Conservation (phyloP, 2,329 filamentous ascomycete genomes). For the Microcera coccophila region DNA sequence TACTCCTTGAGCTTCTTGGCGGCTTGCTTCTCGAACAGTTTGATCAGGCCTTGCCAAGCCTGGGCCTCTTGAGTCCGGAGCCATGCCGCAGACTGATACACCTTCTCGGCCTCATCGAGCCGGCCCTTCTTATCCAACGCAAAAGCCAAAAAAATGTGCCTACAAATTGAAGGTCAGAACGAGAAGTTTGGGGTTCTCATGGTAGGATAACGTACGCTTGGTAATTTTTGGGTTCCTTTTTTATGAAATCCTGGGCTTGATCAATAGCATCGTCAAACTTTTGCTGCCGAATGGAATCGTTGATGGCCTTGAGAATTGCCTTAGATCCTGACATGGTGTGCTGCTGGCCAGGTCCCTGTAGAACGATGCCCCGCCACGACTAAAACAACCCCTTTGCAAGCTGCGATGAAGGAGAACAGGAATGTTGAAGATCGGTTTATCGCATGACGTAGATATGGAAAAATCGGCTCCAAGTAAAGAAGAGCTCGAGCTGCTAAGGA, state of each 20-base stretch:
- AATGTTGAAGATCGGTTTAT: no score
- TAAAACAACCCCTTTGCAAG: no score
- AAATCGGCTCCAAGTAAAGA: no score
- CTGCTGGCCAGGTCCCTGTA: background rate
- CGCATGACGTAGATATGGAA: no score
- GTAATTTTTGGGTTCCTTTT: slow-evolving; percentile 73
- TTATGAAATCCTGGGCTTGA: slow-evolving; percentile 65
- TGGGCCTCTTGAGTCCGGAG: slow-evolving; percentile 74
- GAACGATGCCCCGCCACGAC: background rate
- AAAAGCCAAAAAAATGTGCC: slow-evolving; percentile 82
- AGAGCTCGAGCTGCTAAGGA: no score
- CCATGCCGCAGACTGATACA: slow-evolving; percentile 68
- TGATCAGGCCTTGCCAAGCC: slow-evolving; percentile 86
- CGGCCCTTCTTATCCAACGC: slow-evolving; percentile 73
- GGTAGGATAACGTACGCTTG: slow-evolving; percentile 60
- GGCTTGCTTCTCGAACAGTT: slow-evolving; percentile 77
- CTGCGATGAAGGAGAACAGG: no score
- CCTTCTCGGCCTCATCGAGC: slow-evolving; percentile 67
- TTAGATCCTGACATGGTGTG: slow-evolving; percentile 58
- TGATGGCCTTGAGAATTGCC: slow-evolving; percentile 75
- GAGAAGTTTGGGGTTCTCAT: background rate
- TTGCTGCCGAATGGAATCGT: slow-evolving; percentile 69
- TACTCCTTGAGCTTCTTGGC: slow-evolving; percentile 68
- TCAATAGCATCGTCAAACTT: slow-evolving; percentile 73
- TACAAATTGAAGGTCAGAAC: slow-evolving; percentile 30